These are phyloP conservation scores for Karstenula rhodostoma DNA, from an alignment of 2,329 filamentous ascomycete species.

Conservation along the genomic window DNA sequence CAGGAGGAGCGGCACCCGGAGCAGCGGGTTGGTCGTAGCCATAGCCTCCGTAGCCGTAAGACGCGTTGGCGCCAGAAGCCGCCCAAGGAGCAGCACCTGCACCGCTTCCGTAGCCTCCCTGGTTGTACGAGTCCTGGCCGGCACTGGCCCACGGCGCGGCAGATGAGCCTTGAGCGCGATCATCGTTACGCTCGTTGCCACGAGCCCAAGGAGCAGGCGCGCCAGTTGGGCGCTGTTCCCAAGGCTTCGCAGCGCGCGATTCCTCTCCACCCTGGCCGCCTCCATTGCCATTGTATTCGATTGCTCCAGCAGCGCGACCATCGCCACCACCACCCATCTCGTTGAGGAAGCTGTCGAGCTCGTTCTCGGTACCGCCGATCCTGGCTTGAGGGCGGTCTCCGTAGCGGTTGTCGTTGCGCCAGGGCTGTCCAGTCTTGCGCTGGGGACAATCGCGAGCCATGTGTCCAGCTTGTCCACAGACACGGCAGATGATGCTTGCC, in stretches of 20 bases:
- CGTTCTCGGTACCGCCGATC: constrained; percentile 83
- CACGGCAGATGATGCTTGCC: constrained; percentile 98
- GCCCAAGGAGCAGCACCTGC: constrained; percentile 48
- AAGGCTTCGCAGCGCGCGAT: constrained; percentile 75
- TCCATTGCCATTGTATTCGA: constrained; percentile 60
- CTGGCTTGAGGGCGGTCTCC: constrained; percentile 65
- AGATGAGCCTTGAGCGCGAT: constrained; percentile 49
- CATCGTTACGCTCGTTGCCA: constrained; percentile 56
- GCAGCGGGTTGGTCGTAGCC: constrained; percentile 38
- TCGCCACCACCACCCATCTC: constrained; percentile 83
- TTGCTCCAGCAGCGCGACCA: constrained; percentile 74
- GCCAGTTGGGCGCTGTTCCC: constrained; percentile 86
- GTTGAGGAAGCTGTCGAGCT: constrained; percentile 99
- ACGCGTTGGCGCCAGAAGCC: constrained; percentile 41
- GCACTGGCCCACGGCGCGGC: constrained; percentile 53
- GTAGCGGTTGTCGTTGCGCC: constrained; percentile 78
- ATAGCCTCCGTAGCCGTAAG: constrained; percentile 55
- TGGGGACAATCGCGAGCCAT: constrained; percentile 99
- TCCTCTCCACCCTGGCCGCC: constrained; percentile 56
- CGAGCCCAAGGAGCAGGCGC: constrained; percentile 80
- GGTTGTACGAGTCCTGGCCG: constrained; percentile 37
- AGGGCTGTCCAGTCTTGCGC: constrained; percentile 86
- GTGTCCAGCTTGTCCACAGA: constrained; percentile 96
- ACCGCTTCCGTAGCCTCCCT: constrained; percentile 43
- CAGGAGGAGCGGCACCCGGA: constrained; percentile 36